phyloP scores from a whole-genome alignment of 1,139 yeast genomes.

The Barnettozyma hawaiiensis region DNA sequence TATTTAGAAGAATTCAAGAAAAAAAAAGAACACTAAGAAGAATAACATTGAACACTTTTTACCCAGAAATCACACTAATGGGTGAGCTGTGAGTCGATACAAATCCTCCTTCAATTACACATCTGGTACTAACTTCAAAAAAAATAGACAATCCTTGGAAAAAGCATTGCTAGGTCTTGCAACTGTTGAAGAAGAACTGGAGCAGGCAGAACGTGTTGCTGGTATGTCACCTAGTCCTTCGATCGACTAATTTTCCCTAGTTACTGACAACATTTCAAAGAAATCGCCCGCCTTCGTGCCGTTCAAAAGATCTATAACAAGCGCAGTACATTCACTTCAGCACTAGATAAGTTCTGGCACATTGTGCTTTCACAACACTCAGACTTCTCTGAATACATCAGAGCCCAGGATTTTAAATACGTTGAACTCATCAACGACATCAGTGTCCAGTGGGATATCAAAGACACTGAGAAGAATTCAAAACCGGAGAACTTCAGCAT shows the following conservation, averaged over 20 bases:
- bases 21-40: no score
- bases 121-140: not conserved
- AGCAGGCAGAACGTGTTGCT: constrained; percentile 24
- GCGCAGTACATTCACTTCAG: constrained; percentile 41
- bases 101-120: not conserved
- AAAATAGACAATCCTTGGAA: constrained; percentile 16
- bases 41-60: not conserved
- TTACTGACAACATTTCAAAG: constrained; percentile 24
- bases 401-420: constrained; percentile 63
- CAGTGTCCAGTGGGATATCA: constrained; percentile 45
- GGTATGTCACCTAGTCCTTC: constrained; percentile 13
- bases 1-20: not conserved
- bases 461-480: constrained; percentile 26
- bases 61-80: not conserved
- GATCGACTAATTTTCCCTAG: not conserved
- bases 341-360: constrained; percentile 70
- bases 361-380: constrained; percentile 70
- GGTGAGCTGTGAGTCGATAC: not conserved
- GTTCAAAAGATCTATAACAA: constrained; percentile 46
- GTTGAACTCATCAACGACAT: constrained; percentile 56
- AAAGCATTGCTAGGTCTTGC: constrained; percentile 23
- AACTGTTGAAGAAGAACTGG: constrained; percentile 22
- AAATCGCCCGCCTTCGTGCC: constrained; percentile 39
- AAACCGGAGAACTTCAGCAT: constrained; percentile 50
- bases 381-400: constrained; percentile 65